These are phyloP conservation scores for Lolium multiflorum DNA, from an alignment of 176 grass and related monocot genomes.

Conservation along the genomic window DNA sequence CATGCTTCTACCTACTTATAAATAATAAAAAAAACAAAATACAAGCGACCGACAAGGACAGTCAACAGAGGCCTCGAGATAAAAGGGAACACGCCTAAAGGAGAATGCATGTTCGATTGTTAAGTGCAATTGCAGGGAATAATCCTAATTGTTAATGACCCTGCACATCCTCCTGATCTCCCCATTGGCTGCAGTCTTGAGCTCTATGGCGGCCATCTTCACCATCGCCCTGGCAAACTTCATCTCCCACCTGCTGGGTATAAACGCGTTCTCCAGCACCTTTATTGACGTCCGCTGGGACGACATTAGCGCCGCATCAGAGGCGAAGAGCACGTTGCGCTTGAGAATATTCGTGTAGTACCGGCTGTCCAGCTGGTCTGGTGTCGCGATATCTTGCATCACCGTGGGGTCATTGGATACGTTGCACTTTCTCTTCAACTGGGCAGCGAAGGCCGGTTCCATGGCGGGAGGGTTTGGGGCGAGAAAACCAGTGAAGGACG, in stretches of 20 bases:
- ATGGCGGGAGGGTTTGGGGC: slow-evolving; percentile 42
- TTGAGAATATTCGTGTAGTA: slow-evolving; percentile 46
- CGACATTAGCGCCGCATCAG: slow-evolving; percentile 46
- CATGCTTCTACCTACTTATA: neutral
- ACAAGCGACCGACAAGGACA: neutral
- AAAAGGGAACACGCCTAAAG: neutral
- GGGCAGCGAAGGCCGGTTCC: neutral
- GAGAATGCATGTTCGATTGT: no score
- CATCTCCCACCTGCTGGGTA: neutral
- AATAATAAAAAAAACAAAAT: neutral
- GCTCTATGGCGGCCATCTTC: slow-evolving; percentile 47
- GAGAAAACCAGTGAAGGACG: slow-evolving; percentile 48
- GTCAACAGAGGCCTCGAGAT: neutral
- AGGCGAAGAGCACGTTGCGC: slow-evolving; percentile 48
- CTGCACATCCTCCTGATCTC: slow-evolving; percentile 49
- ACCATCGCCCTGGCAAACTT: slow-evolving; percentile 47
- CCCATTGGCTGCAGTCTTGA: slow-evolving; percentile 44
- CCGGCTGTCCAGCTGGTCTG: slow-evolving; percentile 32
- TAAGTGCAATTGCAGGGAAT: neutral
- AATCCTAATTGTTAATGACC: slow-evolving; percentile 36
- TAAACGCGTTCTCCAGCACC: neutral
- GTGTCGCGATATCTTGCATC: slow-evolving; percentile 41
- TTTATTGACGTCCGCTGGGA: neutral
- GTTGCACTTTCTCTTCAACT: slow-evolving; percentile 23
- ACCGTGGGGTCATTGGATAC: slow-evolving; percentile 32